Conservation (phyloP, 2,329 filamentous ascomycete species). For the Exophiala xenobiotica region DNA sequence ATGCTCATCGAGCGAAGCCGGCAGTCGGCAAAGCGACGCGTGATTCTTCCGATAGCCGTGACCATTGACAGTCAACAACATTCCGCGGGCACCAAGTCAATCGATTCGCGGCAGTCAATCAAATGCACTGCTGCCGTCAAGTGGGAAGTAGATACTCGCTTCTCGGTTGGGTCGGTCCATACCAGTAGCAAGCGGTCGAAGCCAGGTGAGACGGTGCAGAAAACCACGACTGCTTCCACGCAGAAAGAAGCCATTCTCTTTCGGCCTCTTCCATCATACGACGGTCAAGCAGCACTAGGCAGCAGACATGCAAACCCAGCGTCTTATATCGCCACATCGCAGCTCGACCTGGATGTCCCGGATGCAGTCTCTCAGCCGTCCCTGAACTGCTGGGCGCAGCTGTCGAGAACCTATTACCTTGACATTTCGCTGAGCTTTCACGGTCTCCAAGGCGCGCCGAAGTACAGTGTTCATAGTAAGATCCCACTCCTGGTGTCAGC, state of each 20-base stretch:
- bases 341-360: slow-evolving; percentile 21
- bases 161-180: slow-evolving; percentile 7
- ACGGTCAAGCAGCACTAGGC: not conserved
- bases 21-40: slow-evolving; percentile 11
- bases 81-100: not conserved
- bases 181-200: not conserved
- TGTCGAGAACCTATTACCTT: slow-evolving; percentile 19
- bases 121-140: slow-evolving; percentile 21
- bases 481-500: slow-evolving; percentile 14
- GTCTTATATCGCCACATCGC: slow-evolving; percentile 17
- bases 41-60: slow-evolving; percentile 17
- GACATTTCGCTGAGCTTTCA: slow-evolving; percentile 19
- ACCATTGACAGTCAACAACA: slow-evolving; percentile 9
- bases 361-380: slow-evolving; percentile 23
- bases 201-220: slow-evolving; percentile 11
- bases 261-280: slow-evolving; percentile 20
- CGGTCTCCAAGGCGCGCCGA: slow-evolving; percentile 18
- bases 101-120: slow-evolving; percentile 20
- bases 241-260: slow-evolving; percentile 21
- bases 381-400: slow-evolving; percentile 10
- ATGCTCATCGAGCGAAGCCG: slow-evolving; percentile 5
- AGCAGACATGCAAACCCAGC: not conserved
- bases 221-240: slow-evolving; percentile 14
- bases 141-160: slow-evolving; percentile 19
- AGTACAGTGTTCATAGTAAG: slow-evolving; percentile 14